These are phyloP conservation scores for Capniomyces stellatus DNA, from an alignment of 371 early-diverging fungal genomes.

Conservation along the genomic window DNA sequence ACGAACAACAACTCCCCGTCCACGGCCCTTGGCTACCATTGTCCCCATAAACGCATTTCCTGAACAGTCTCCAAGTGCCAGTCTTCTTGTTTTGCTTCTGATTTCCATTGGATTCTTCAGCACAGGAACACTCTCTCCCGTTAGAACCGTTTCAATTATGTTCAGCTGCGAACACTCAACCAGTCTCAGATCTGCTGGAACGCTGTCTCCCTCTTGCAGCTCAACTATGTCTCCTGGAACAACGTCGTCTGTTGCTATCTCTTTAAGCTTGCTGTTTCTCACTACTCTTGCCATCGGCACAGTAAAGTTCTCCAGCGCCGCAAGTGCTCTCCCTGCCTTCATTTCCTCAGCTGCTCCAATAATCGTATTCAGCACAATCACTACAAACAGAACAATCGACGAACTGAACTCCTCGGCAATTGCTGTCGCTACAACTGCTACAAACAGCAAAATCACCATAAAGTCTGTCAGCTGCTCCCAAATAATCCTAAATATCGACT, in stretches of 20 bases:
- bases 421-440: constrained; percentile 59
- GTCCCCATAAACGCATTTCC: constrained; percentile 76
- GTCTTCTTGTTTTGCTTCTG: constrained; percentile 32
- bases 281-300: constrained; percentile 47
- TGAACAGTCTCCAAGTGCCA: constrained; percentile 66
- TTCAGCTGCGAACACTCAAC: constrained; percentile 52
- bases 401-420: constrained; percentile 49
- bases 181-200: constrained; percentile 56
- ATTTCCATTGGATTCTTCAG: constrained; percentile 35
- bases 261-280: constrained; percentile 36
- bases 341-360: constrained; percentile 50
- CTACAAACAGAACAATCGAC: constrained; percentile 40
- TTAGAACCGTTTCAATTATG: constrained; percentile 54
- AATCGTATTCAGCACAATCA: constrained; percentile 48
- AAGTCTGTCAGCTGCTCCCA: constrained; percentile 77
- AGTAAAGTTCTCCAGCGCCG: constrained; percentile 35
- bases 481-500: constrained; percentile 57
- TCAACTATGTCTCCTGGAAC: constrained; percentile 54
- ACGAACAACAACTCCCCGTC: constrained; percentile 61
- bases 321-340: constrained; percentile 40
- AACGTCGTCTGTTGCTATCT: constrained; percentile 33
- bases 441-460: constrained; percentile 71
- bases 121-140: constrained; percentile 52
- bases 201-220: constrained; percentile 43
- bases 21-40: constrained; percentile 56